Base-by-base conservation (phyloP, 1,139 yeast genomes). In the Magnusiomyces fungicola region DNA sequence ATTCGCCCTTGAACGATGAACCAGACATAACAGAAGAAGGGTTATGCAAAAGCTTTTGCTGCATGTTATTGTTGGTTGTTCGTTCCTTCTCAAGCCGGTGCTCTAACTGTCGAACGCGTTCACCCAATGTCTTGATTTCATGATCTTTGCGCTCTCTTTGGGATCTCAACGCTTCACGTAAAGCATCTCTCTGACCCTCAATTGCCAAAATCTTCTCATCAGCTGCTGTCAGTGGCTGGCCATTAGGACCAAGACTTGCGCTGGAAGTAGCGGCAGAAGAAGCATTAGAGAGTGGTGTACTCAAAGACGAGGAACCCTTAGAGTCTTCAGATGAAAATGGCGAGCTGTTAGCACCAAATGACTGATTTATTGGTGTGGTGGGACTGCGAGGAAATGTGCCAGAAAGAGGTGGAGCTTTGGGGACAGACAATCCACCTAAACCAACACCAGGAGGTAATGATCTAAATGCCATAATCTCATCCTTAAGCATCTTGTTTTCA, bases 131-230 rank as follows among this genome's bases (percentile, higher is more conserved):
- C n/a, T 61, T 50, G 45, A 66, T 62, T 47, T 68, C 70, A 30
- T 67, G 67, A 51, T 67, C 70, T 47, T 67, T 67, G 36, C 69
- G 62, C 49, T 67, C 69, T 12, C 69, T 57, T 47, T 68, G 53
- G 0, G 70, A 62, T 19, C 71, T 58, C 36, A 68, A 53, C 0
- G 71, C 69, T 39, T 69, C 72, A 53, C 63, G 72, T 65, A 60
- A 72, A 55, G 64, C 80, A 67, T 51, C 68, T 58, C 64, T 72
- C 61, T 53, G 82, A 65, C 61, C 59, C 47, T 67, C 70, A 33
- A 67, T 63, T 1, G 62, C 58, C 50, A 59, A 60, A 52, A 68
- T 58, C 50, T 68, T 67, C 9, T 47, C 53, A 14, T 36, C 51
- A 3, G 3, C 32, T 9, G 36, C 16, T 10, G 44, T 5, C 7